A percentile compares a stretch with the other conserved stretches of the same genome.
phyloP scores from a whole-genome alignment of 257 asterid genomes.

The Galeopsis tetrahit region DNA sequence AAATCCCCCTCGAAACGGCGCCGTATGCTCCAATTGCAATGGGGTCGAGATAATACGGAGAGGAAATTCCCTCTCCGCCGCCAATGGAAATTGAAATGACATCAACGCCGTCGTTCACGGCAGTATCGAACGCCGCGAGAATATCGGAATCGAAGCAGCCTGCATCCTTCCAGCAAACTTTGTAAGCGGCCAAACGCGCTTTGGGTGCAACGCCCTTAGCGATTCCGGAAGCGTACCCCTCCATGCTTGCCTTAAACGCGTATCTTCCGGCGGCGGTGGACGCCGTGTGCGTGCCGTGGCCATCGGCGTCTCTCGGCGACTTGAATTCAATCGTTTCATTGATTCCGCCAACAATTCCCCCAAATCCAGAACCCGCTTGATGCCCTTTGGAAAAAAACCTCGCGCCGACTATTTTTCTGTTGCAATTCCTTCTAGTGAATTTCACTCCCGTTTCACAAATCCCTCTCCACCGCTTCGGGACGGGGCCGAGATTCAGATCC shows the following conservation, averaged over 20 bases:
- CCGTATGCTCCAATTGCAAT: slow-evolving; percentile 96
- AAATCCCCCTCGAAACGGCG: slow-evolving; percentile 93
- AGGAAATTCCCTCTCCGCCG: slow-evolving; percentile 90
- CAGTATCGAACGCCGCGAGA: slow-evolving; percentile 91
- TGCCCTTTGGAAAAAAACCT: slow-evolving; percentile 86
- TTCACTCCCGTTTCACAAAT: slow-evolving; percentile 61
- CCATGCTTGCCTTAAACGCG: slow-evolving; percentile 80
- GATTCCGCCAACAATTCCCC: slow-evolving; percentile 71
- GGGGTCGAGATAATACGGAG: slow-evolving; percentile 96
- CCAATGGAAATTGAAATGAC: slow-evolving; percentile 94
- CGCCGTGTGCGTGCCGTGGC: slow-evolving; percentile 98
- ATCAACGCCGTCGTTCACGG: slow-evolving; percentile 91
- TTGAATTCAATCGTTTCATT: slow-evolving; percentile 79
- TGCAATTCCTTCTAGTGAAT: slow-evolving; percentile 60
- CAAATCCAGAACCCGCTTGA: slow-evolving; percentile 73
- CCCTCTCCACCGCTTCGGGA: slow-evolving; percentile 84
- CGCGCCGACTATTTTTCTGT: slow-evolving; percentile 83
- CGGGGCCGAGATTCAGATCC: slow-evolving; percentile 87
- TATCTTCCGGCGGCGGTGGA: slow-evolving; percentile 97
- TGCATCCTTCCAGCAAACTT: slow-evolving; percentile 88
- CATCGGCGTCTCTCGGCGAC: slow-evolving; percentile 95
- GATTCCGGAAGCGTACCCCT: slow-evolving; percentile 89
- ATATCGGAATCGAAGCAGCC: slow-evolving; percentile 99
- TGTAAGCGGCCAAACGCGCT: slow-evolving; percentile 86
- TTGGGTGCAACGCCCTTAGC: slow-evolving; percentile 99